Conservation (phyloP, 768 basidiomycete genomes). For the Lanmaoa rubissima region DNA sequence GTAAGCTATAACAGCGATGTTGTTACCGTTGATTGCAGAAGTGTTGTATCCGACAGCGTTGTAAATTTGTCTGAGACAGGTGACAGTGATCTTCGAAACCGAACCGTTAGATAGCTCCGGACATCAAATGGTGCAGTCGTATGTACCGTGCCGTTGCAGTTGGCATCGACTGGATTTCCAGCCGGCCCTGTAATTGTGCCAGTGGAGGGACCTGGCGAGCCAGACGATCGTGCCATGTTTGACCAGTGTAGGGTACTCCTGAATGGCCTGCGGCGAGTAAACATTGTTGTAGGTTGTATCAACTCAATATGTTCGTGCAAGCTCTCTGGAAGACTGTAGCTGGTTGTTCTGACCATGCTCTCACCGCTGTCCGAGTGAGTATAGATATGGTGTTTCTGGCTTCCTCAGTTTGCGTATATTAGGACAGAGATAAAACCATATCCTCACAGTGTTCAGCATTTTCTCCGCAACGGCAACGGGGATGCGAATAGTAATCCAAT, state of each 20-base stretch:
- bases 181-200: conserved; percentile 29
- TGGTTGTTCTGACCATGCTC: conserved; percentile 59
- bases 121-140: no score
- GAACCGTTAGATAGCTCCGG: not conserved
- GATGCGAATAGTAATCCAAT: conserved; percentile 64
- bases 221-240: conserved; percentile 1
- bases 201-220: not conserved
- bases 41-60: conserved; percentile 49
- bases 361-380: conserved; percentile 52
- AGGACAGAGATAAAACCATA: not conserved
- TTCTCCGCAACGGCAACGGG: conserved; percentile 60
- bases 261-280: conserved; percentile 46
- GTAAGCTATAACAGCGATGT: conserved; percentile 56
- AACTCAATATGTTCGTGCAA: conserved; percentile 63
- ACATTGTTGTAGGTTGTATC: conserved; percentile 72
- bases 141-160: no score
- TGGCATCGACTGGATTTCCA: conserved; percentile 24
- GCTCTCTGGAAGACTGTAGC: conserved; percentile 61
- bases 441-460: conserved; percentile 66
- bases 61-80: conserved; percentile 55
- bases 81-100: conserved; percentile 42
- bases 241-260: conserved; percentile 40
- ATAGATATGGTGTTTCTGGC: conserved; percentile 63
- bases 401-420: not conserved
- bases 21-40: conserved; percentile 40